phyloP scores from a whole-genome alignment of 2,329 filamentous ascomycete species.

The Sarocladium oryzae region DNA sequence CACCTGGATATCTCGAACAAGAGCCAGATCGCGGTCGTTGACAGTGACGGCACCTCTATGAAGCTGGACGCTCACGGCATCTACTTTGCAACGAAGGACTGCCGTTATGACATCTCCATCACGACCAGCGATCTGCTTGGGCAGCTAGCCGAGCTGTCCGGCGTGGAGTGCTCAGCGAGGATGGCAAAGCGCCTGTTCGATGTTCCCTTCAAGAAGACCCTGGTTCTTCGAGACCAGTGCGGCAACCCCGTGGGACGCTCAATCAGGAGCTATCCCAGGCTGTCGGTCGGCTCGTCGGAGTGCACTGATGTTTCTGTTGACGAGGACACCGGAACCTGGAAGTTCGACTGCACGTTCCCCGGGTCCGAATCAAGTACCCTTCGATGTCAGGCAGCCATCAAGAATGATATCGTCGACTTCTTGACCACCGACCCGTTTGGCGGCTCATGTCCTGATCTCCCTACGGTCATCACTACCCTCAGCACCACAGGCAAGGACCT shows the following conservation, averaged over 20 bases:
- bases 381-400: conserved; percentile 25
- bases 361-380: conserved; percentile 21
- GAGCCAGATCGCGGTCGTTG: conserved; percentile 24
- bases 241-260: conserved; percentile 20
- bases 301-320: conserved; percentile 24
- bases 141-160: conserved; percentile 26
- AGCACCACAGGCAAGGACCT: conserved; percentile 22
- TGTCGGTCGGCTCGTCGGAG: conserved; percentile 24
- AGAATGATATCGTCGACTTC: conserved; percentile 25
- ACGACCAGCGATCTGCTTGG: conserved; percentile 25
- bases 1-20: conserved; percentile 29
- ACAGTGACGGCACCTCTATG: conserved; percentile 25
- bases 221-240: conserved; percentile 30
- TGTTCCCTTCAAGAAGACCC: conserved; percentile 23
- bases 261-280: conserved; percentile 22
- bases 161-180: conserved; percentile 21
- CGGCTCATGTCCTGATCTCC: conserved; percentile 27
- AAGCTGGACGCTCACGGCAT: conserved; percentile 25
- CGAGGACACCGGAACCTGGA: conserved; percentile 23
- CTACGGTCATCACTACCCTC: conserved; percentile 28
- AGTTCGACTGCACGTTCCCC: conserved; percentile 30
- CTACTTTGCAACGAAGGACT: conserved; percentile 27
- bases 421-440: conserved; percentile 28
- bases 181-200: conserved; percentile 18
- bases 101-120: conserved; percentile 26